phyloP scores from a whole-genome alignment of 2,329 filamentous ascomycete genomes.

The Fusarium redolens region DNA sequence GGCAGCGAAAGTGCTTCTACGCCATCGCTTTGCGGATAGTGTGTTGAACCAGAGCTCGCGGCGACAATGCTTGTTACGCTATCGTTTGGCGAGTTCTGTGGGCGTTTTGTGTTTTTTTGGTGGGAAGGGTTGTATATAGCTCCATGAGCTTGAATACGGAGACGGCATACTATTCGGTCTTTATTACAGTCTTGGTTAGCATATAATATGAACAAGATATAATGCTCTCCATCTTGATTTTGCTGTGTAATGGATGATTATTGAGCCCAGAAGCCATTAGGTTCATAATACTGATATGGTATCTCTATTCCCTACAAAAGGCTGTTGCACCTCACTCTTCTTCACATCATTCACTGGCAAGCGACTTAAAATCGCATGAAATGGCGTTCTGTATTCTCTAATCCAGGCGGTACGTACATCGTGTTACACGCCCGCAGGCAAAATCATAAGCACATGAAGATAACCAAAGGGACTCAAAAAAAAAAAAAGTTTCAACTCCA shows the following conservation, averaged over 20 bases:
- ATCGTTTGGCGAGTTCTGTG: conserved; percentile 62
- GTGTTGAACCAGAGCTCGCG: conserved; percentile 61
- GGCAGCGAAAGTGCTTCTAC: conserved; percentile 67
- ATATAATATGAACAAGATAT: conserved; percentile 19
- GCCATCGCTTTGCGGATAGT: conserved; percentile 65
- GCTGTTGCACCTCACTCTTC: neutral
- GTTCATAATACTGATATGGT: too few species aligned
- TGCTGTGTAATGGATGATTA: neutral
- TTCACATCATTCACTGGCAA: neutral
- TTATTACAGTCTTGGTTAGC: neutral
- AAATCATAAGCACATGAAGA: conserved; percentile 39
- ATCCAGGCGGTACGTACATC: conserved; percentile 14
- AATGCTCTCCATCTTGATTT: conserved; percentile 22
- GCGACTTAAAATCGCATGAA: neutral
- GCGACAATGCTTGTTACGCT: conserved; percentile 67
- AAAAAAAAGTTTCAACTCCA: conserved; percentile 25
- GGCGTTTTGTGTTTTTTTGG: conserved; percentile 50
- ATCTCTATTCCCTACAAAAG: too few species aligned
- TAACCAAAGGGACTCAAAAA: conserved; percentile 31
- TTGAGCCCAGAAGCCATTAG: too few species aligned
- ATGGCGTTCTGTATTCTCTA: conserved; percentile 26
- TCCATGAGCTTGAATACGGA: conserved; percentile 1
- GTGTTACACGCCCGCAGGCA: conserved; percentile 24
- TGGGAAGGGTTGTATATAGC: neutral
- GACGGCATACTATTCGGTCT: neutral